Base-by-base conservation (phyloP, 116 monocot genomes). In the Trichopus zeylanicus region DNA sequence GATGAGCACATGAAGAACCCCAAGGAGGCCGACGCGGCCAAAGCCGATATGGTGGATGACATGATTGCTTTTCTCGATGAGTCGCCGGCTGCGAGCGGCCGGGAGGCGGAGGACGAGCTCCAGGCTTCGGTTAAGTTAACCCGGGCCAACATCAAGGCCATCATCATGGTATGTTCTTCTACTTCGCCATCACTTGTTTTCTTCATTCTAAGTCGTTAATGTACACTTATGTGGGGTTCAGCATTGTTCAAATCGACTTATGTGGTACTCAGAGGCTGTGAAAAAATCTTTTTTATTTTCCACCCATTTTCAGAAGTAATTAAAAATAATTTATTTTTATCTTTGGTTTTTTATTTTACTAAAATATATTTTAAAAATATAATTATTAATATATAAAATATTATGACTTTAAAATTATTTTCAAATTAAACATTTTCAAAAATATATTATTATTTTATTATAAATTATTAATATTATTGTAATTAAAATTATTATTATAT, bases 1-100 rank as follows among this genome's bases (percentile, higher is more conserved):
- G 86, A 81, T 46, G 68, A 66, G 34, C 86, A 86, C 39, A 29
- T 81, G 24, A 37, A 34, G 20, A 74, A 67, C 16, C 78, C 65
- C 1, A 86, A 81, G 72, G 22, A 24, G 1, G 19, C 42, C 10
- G 78, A 81, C 39, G 77, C 69, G 12, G 49, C 25, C 0, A 68
- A 81, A 31, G 46, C 75, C 19, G 86, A 85, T 60, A 85, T 85
- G 81, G 85, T 85, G 22, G 85, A 85, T 37, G 80, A 81, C 52
- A 85, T 85, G 82, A 60, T 77, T 31, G 81, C 73, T 4, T 85
- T 77, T 58, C 33, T 68, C 21, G 67, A 48, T 0, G 78, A 71
- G 23, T 31, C 49, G 1, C 46, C 28, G 15, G 25, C 7, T 8
- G 38, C 23, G 22, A 47, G 8, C 12, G 57, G 7, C 15, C 8